A percentile compares a stretch with the other conserved stretches of the same genome.
Evolutionary conservation across 805 yeast species (phyloP).

Genomic region (Ogataea thermomethanolica): DNA sequence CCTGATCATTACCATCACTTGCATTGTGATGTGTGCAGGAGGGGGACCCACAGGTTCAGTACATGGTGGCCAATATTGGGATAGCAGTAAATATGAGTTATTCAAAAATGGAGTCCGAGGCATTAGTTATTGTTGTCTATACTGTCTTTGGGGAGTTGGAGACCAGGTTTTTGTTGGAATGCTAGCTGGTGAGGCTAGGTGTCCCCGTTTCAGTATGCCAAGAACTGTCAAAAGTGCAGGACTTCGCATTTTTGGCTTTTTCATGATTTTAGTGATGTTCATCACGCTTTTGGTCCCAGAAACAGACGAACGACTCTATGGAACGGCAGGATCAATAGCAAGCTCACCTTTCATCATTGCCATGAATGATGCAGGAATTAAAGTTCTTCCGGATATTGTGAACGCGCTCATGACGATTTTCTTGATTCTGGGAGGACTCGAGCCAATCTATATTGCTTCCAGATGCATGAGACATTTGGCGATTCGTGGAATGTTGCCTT

Average conservation of each 20-base stretch:
- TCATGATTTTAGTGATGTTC: constrained; percentile 44
- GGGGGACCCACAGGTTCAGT: constrained; percentile 13
- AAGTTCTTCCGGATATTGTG: constrained; percentile 57
- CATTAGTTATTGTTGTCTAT: constrained; percentile 10
- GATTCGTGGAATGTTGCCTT: constrained; percentile 13
- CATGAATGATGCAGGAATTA: constrained; percentile 54
- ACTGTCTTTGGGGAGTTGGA: constrained; percentile 15
- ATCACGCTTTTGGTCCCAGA: constrained; percentile 56
- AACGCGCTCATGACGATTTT: constrained; percentile 60
- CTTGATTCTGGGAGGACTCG: constrained; percentile 10
- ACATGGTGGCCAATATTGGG: constrained; percentile 13
- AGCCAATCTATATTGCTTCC: constrained; percentile 12
- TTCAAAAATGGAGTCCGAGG: constrained; percentile 14
- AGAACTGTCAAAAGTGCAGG: constrained; percentile 14
- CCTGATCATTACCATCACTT: constrained; percentile 6
- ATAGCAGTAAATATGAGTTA: constrained; percentile 7
- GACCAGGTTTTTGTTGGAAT: constrained; percentile 13
- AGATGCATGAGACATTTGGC: constrained; percentile 13
- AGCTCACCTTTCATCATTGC: constrained; percentile 73
- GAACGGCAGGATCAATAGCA: constrained; percentile 43
- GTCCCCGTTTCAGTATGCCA: constrained; percentile 14
- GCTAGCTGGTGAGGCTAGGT: constrained; percentile 13
- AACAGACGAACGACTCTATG: constrained; percentile 43
- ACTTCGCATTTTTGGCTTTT: constrained; percentile 31
- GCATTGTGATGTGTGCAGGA: constrained; percentile 15